Base-by-base conservation (phyloP, 257 asterid genomes). In the Rehmannia glutinosa region DNA sequence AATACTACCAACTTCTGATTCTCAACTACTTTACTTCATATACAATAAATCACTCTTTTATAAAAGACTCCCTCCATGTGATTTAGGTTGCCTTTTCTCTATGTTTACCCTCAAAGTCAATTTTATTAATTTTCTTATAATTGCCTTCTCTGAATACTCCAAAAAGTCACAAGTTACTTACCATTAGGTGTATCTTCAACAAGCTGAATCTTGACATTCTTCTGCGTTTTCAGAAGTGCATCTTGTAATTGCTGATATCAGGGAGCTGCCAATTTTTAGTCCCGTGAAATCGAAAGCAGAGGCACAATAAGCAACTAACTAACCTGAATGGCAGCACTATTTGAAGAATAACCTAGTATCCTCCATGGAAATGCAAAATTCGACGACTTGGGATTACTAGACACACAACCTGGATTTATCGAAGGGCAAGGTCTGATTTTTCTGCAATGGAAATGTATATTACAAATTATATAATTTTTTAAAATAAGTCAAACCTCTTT, bases 401-500 rank as follows among this genome's bases (percentile, higher is more conserved):
- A 90, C 0, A 92, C 68, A 69, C 96, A 87, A 3, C 92, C 80
- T 19, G 98, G 98, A 68, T 92, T 92, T 17, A 92, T 81, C 8
- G 98, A 84, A 32, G 98, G 98, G 71, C 98, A 92, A 5, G 92
- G 72, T 64, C 98, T 80, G 66, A 92, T 87, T 83, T 90, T 92
- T 43, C 97, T 89, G 88, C 78, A 71, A 65, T 6, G 19, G 21
- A 30, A 57, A n/a, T 27, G 11, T n/a, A n/a, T n/a, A n/a, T n/a
- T n/a, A n/a, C 68, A 62, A 45, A 39, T 5, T 15, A 55, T 13
- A 62, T 57, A 58, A 15, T 11, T 20, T 35, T 12, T 27, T 7
- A 6, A 45, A 42, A 23, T n/a, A 20, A 52, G 17, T 9, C 2
- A 7, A 23, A 60, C 49, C 60, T 11, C 10, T 33, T 36, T 8